Conservation (phyloP, 768 basidiomycete genomes). For the Hydnum rufescens region DNA sequence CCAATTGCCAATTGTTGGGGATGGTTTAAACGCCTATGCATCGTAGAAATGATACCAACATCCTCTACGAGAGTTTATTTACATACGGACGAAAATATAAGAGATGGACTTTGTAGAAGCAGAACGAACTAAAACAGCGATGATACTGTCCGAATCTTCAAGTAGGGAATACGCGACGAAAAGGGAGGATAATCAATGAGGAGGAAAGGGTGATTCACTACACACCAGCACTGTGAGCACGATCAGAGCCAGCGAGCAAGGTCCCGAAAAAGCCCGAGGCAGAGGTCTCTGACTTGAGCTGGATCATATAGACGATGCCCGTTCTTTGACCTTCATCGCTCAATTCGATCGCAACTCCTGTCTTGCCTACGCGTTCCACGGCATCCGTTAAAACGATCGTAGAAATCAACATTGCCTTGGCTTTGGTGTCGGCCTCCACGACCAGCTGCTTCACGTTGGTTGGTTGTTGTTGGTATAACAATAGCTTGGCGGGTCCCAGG, state of each 20-base stretch:
- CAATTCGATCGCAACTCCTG: slow-evolving; percentile 89
- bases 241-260: slow-evolving; percentile 72
- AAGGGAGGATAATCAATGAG: no score
- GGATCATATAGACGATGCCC: slow-evolving; percentile 94
- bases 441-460: slow-evolving; percentile 92
- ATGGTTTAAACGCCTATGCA: no score
- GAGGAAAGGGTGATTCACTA: no score
- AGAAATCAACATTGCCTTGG: slow-evolving; percentile 65
- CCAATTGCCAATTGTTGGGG: no score
- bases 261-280: slow-evolving; percentile 73
- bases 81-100: no score
- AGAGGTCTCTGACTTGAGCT: slow-evolving; percentile 72
- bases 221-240: no score
- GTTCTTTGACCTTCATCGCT: slow-evolving; percentile 83
- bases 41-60: no score
- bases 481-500: slow-evolving; percentile 69
- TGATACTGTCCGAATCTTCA: no score
- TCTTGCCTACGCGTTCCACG: slow-evolving; percentile 96
- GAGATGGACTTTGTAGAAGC: no score
- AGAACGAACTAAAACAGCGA: no score
- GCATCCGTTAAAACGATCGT: slow-evolving; percentile 93
- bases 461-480: slow-evolving; percentile 67
- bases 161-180: no score
- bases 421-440: slow-evolving; percentile 65
- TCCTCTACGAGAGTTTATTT: no score